These are phyloP conservation scores for Xerocomellus amylosporus DNA, from an alignment of 768 basidiomycete species.

Conservation along the genomic window DNA sequence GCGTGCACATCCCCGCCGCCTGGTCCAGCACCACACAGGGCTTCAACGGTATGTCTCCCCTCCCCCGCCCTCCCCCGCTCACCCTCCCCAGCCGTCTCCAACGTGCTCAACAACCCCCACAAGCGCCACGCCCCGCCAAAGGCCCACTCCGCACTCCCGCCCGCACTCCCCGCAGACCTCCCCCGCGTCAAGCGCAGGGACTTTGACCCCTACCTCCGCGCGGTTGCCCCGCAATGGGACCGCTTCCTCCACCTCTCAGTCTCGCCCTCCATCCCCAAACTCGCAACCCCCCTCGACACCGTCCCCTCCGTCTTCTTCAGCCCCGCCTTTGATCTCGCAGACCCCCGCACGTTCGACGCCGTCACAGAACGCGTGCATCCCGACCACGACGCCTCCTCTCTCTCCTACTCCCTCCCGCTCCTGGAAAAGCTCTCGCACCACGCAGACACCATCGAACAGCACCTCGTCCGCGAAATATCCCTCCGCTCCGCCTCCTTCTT, in stretches of 20 bases:
- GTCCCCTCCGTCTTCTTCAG: slow-evolving; percentile 85
- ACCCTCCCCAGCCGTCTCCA: slow-evolving; percentile 75
- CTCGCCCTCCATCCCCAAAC: slow-evolving; percentile 25
- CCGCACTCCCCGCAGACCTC: slow-evolving; percentile 68
- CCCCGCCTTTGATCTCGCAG: slow-evolving; percentile 72
- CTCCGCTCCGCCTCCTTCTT: slow-evolving; percentile 93
- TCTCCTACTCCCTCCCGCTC: slow-evolving; percentile 67
- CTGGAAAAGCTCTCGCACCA: slow-evolving; percentile 90
- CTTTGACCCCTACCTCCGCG: slow-evolving; percentile 78
- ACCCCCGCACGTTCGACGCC: slow-evolving; percentile 70
- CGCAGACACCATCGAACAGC: slow-evolving; percentile 91
- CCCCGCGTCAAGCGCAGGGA: slow-evolving; percentile 80
- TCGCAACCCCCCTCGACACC: slow-evolving; percentile 66
- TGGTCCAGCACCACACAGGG: slow-evolving; percentile 85
- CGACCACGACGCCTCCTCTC: slow-evolving; percentile 53
- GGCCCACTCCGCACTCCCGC: slow-evolving; percentile 74
- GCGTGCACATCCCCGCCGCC: slow-evolving; percentile 44
- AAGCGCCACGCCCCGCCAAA: slow-evolving; percentile 84
- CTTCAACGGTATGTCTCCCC: slow-evolving; percentile 71
- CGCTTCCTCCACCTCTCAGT: slow-evolving; percentile 53
- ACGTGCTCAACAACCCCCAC: slow-evolving; percentile 88
- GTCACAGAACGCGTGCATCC: slow-evolving; percentile 62
- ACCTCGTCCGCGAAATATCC: slow-evolving; percentile 90
- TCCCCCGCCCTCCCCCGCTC: not conserved
- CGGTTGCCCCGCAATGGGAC: slow-evolving; percentile 75